Conservation (phyloP, 768 basidiomycete species). For the Suillus brevipes region DNA sequence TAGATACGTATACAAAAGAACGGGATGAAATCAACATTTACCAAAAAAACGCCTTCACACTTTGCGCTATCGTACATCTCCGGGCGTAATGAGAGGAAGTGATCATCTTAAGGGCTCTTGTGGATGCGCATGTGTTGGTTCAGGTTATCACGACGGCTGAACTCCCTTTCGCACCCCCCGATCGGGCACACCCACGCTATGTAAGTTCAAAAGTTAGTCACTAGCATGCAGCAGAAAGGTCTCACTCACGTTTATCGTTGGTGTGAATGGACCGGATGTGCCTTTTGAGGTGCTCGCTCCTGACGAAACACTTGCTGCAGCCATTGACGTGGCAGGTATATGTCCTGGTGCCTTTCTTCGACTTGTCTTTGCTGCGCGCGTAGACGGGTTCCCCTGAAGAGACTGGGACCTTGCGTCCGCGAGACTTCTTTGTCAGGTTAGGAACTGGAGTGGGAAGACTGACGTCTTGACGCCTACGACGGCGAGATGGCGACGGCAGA, state of each 20-base stretch:
- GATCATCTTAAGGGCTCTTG: constrained; percentile 9
- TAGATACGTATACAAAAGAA: background rate
- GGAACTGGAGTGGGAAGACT: constrained; percentile 47
- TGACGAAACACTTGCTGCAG: constrained; percentile 77
- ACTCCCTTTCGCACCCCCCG: constrained; percentile 65
- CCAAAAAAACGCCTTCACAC: background rate
- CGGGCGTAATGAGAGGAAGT: background rate
- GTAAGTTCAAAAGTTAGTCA: constrained; percentile 3
- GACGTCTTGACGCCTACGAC: constrained; percentile 23
- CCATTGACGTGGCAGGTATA: constrained; percentile 69
- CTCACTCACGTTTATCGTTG: constrained; percentile 75
- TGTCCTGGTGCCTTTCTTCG: constrained; percentile 40
- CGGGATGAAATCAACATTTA: background rate
- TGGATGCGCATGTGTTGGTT: constrained; percentile 74
- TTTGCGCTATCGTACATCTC: background rate
- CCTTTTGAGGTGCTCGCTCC: constrained; percentile 80
- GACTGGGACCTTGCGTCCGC: constrained; percentile 51
- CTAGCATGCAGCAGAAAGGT: background rate
- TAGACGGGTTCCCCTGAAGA: constrained; percentile 25
- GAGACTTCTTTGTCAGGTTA: constrained; percentile 49
- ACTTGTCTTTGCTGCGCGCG: constrained; percentile 31
- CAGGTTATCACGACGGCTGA: constrained; percentile 76
- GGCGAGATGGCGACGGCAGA: constrained; percentile 17
- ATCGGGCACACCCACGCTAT: constrained; percentile 47
- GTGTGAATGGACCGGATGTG: constrained; percentile 83